A percentile compares a stretch with the other conserved stretches of the same genome.
Conservation (phyloP, 2,329 filamentous ascomycete genomes). For the Colletotrichum endophyticum region DNA sequence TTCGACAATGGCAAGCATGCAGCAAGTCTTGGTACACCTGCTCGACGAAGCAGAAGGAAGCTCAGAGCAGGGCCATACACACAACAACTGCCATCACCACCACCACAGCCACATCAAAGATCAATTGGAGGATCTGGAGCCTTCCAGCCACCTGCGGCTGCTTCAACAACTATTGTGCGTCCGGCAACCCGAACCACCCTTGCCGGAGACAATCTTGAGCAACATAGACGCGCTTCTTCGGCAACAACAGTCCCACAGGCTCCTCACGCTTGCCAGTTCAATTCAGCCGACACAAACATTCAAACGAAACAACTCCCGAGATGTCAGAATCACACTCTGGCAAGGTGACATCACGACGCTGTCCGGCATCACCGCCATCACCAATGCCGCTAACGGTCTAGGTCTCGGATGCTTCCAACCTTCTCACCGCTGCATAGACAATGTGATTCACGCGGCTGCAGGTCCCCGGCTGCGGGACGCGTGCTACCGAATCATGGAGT, state of each 20-base stretch:
- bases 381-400: slow-evolving; percentile 37
- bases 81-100: not conserved
- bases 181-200: slow-evolving; percentile 23
- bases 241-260: not conserved
- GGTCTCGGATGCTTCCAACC: slow-evolving; percentile 39
- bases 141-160: slow-evolving; percentile 11
- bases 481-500: slow-evolving; percentile 29
- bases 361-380: slow-evolving; percentile 33
- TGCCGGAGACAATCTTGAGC: slow-evolving; percentile 18
- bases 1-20: not conserved
- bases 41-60: not conserved
- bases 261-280: not conserved
- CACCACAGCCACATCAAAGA: slow-evolving; percentile 1
- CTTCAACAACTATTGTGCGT: slow-evolving; percentile 30
- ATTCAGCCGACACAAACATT: not conserved
- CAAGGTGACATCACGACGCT: slow-evolving; percentile 37
- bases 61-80: not conserved
- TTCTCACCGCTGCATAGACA: slow-evolving; percentile 37
- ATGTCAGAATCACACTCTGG: slow-evolving; percentile 30
- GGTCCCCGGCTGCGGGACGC: slow-evolving; percentile 34
- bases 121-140: slow-evolving; percentile 9
- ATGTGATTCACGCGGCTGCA: slow-evolving; percentile 35
- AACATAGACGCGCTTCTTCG: slow-evolving; percentile 23
- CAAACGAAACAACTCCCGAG: not conserved
- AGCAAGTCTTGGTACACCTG: not conserved